These are phyloP conservation scores for Lipomyces chichibuensis DNA, from an alignment of 805 yeast species.

Conservation along the genomic window DNA sequence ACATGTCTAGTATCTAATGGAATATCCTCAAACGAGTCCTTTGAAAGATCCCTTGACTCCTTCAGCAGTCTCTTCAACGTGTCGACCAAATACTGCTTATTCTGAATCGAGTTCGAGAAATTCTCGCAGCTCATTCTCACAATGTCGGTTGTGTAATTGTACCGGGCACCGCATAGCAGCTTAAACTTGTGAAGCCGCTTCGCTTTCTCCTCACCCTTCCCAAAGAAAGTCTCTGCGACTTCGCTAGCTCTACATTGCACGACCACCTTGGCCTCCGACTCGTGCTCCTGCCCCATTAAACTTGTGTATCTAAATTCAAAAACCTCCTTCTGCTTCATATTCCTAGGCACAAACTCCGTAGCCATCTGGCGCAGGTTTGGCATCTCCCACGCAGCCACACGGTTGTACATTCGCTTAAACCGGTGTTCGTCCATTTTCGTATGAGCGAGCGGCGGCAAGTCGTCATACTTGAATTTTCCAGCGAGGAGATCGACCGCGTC, in stretches of 20 bases:
- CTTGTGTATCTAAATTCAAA: slow-evolving; percentile 71
- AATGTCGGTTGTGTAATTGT: slow-evolving; percentile 60
- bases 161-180: slow-evolving; percentile 77
- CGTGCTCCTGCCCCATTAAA: slow-evolving; percentile 71
- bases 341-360: slow-evolving; percentile 17
- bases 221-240: slow-evolving; percentile 51
- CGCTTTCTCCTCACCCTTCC: background rate
- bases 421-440: slow-evolving; percentile 71
- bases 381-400: slow-evolving; percentile 89
- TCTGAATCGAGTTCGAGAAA: slow-evolving; percentile 80
- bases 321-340: slow-evolving; percentile 28
- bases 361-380: slow-evolving; percentile 58
- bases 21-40: slow-evolving; percentile 70
- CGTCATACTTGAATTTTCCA: slow-evolving; percentile 15
- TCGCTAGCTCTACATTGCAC: slow-evolving; percentile 58
- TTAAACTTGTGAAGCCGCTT: slow-evolving; percentile 71
- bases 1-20: slow-evolving; percentile 81
- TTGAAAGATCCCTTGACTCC: slow-evolving; percentile 62
- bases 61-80: slow-evolving; percentile 61
- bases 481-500: background rate
- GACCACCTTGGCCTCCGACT: slow-evolving; percentile 70
- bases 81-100: slow-evolving; percentile 72
- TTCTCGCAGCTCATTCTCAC: slow-evolving; percentile 67
- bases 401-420: slow-evolving; percentile 70
- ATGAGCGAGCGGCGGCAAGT: slow-evolving; percentile 49